These are phyloP conservation scores for Sophora flavescens DNA, from an alignment of 306 rosid genomes.

Conservation along the genomic window DNA sequence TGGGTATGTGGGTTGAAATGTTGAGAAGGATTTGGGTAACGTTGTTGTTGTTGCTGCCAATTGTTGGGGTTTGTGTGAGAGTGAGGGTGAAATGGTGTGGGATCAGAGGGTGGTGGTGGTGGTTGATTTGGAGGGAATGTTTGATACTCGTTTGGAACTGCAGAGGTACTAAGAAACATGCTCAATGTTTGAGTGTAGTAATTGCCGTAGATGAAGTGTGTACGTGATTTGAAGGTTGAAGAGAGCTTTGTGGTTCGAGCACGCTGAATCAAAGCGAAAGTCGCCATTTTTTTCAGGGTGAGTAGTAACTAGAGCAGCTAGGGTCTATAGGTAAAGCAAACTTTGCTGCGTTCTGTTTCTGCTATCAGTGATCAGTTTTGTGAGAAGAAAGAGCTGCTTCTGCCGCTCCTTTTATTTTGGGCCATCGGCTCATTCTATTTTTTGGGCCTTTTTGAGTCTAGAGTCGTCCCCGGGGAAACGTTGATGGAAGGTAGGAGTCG, in stretches of 20 bases:
- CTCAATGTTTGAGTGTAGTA: not conserved
- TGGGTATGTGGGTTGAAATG: conserved; percentile 33
- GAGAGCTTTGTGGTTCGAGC: conserved; percentile 47
- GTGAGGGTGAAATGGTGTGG: conserved; percentile 5
- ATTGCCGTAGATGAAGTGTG: conserved; percentile 31
- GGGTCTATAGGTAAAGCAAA: no score
- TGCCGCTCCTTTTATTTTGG: not conserved
- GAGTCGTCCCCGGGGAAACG: not conserved
- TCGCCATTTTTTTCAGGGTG: conserved; percentile 19
- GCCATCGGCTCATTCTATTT: not conserved
- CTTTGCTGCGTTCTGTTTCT: not conserved
- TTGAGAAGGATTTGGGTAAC: not conserved
- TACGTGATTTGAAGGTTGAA: conserved; percentile 48
- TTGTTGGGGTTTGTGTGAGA: not conserved
- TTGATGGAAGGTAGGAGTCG: no score
- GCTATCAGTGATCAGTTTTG: no score
- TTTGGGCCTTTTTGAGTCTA: not conserved
- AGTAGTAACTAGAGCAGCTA: not conserved
- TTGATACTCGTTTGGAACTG: conserved; percentile 59
- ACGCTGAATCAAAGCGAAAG: conserved; percentile 43
- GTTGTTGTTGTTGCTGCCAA: conserved; percentile 20
- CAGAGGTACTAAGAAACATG: conserved; percentile 55
- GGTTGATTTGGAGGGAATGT: conserved; percentile 40
- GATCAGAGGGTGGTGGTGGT: conserved; percentile 57
- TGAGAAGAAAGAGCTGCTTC: not conserved